phyloP scores from a whole-genome alignment of 2,329 filamentous ascomycete species.

The Aspergillus brasiliensis region DNA sequence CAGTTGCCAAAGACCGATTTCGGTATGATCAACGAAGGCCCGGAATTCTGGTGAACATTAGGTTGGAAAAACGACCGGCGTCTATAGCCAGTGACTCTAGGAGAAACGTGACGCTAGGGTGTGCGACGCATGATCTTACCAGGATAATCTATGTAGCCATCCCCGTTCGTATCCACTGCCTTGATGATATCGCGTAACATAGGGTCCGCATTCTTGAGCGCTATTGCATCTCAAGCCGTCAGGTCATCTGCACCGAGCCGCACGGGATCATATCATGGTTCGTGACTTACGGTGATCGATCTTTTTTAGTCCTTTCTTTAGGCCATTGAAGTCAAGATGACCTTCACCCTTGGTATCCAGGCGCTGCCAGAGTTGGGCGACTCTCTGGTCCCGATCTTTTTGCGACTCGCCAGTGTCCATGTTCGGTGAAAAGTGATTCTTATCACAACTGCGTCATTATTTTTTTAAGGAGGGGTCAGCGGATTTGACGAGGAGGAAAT shows the following conservation, averaged over 20 bases:
- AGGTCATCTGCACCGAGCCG: constrained; percentile 23
- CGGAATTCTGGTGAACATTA: constrained; percentile 71
- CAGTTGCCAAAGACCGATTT: constrained; percentile 76
- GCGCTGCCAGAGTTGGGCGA: constrained; percentile 80
- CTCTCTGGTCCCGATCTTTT: constrained; percentile 75
- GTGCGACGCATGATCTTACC: constrained; percentile 56
- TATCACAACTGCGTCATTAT: constrained; percentile 51
- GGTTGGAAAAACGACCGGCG: constrained; percentile 22
- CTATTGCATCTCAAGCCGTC: constrained; percentile 42
- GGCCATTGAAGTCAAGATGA: constrained; percentile 77
- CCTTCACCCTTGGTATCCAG: constrained; percentile 77
- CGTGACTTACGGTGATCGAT: constrained; percentile 82
- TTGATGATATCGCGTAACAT: constrained; percentile 79
- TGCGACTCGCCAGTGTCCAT: constrained; percentile 72
- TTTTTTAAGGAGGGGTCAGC: constrained; percentile 33
- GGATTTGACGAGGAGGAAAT: constrained; percentile 19
- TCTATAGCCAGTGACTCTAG: constrained; percentile 18
- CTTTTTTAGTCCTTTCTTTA: constrained; percentile 80
- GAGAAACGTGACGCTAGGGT: constrained; percentile 13
- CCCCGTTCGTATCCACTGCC: constrained; percentile 80
- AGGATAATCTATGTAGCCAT: constrained; percentile 88
- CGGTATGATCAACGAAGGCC: constrained; percentile 82
- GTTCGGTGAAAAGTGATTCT: constrained; percentile 48
- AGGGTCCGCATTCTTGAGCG: constrained; percentile 86
- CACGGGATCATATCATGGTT: constrained; percentile 23